Evolutionary conservation across 805 yeast species (phyloP).

Genomic region (Ogataea henricii): DNA sequence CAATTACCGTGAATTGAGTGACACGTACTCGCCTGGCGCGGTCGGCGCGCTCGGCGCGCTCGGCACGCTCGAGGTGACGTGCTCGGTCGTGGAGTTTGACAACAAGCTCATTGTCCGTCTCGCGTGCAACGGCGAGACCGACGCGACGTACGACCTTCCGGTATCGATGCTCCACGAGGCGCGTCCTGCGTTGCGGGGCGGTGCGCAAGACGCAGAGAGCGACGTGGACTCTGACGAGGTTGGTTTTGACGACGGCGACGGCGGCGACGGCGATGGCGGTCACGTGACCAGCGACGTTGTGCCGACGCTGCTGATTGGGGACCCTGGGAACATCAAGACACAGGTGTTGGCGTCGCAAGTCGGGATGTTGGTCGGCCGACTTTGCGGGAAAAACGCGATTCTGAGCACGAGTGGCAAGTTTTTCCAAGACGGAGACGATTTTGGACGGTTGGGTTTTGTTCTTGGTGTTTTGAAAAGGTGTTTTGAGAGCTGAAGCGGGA

Average conservation of each 20-base stretch:
- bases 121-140: conserved; percentile 46
- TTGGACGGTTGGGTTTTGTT: conserved; percentile 42
- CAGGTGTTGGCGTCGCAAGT: conserved; percentile 50
- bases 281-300: conserved; percentile 10
- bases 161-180: conserved; percentile 22
- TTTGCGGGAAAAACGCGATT: conserved; percentile 42
- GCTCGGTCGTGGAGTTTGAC: conserved; percentile 34
- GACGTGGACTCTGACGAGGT: conserved; percentile 17
- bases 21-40: no score
- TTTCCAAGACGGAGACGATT: conserved; percentile 42
- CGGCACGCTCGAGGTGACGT: conserved; percentile 16
- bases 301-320: conserved; percentile 44
- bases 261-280: conserved; percentile 11
- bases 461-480: conserved; percentile 32
- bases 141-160: conserved; percentile 49
- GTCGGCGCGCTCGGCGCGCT: conserved; percentile 5
- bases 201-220: conserved; percentile 8
- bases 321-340: conserved; percentile 46
- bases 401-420: conserved; percentile 49
- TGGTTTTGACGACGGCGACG: conserved; percentile 20
- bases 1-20: conserved; percentile 15
- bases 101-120: conserved; percentile 46
- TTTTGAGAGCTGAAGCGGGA: no score
- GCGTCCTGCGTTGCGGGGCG: conserved; percentile 12
- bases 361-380: conserved; percentile 42